Percentiles rank a stretch among this genome's conserved stretches.
These are phyloP conservation scores for Agaricales sp. DNA, from an alignment of 1,284 basidiomycete species.

Conservation along the genomic window DNA sequence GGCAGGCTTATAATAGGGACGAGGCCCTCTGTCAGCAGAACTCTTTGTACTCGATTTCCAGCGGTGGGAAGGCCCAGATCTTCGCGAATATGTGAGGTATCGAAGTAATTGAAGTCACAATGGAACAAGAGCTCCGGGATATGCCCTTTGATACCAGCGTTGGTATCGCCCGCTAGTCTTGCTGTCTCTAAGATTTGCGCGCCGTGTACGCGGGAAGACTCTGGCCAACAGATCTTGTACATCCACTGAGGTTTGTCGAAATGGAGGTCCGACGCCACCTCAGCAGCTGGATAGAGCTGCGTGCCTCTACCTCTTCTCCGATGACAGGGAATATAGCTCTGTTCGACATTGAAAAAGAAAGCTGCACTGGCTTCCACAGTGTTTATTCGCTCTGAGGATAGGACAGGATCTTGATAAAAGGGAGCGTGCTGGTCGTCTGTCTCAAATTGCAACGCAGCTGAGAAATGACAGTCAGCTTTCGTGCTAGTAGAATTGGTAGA, in stretches of 20 bases:
- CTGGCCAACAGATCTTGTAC: background rate
- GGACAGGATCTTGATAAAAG: too few species aligned
- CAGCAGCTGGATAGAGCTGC: background rate
- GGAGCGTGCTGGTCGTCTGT: background rate
- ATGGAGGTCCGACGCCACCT: background rate
- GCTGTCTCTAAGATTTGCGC: background rate
- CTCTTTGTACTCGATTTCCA: background rate
- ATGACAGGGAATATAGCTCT: background rate
- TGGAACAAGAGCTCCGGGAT: background rate
- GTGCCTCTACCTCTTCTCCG: background rate
- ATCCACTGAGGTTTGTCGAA: background rate
- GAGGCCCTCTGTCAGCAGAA: background rate
- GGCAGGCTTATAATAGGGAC: background rate
- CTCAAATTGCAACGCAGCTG: background rate
- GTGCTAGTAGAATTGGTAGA: too few species aligned
- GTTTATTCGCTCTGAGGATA: background rate
- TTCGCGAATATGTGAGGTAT: background rate
- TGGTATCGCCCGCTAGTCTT: background rate
- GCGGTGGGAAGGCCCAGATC: background rate
- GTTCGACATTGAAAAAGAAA: background rate
- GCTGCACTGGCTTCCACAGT: background rate
- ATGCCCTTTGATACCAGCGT: background rate
- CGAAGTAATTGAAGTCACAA: background rate
- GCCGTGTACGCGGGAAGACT: background rate
- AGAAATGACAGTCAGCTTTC: background rate